Conservation (phyloP, 2,329 filamentous ascomycete species). For the Diaporthe longicolla region DNA sequence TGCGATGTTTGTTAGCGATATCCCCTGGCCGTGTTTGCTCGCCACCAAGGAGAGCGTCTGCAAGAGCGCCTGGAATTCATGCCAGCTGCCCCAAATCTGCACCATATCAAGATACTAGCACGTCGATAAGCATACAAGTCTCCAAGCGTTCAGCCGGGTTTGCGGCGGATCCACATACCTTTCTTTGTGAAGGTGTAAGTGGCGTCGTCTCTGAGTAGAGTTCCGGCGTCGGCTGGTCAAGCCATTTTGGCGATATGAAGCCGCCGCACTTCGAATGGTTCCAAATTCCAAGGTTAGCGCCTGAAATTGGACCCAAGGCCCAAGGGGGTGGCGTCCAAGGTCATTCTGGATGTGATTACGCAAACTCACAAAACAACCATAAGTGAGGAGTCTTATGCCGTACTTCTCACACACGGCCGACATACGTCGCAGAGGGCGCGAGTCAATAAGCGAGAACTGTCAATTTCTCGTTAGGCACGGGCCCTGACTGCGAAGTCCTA, state of each 20-base stretch:
- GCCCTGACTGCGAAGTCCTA: background rate
- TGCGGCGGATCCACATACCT: slow-evolving; percentile 39
- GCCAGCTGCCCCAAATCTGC: slow-evolving; percentile 50
- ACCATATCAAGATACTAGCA: slow-evolving; percentile 51
- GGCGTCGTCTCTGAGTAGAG: slow-evolving; percentile 49
- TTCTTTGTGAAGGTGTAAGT: slow-evolving; percentile 55
- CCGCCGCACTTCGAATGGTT: slow-evolving; percentile 50
- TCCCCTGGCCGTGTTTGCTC: slow-evolving; percentile 45
- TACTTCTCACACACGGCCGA: slow-evolving; percentile 48
- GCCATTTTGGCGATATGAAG: slow-evolving; percentile 53
- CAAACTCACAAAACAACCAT: slow-evolving; percentile 52
- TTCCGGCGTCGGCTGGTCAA: slow-evolving; percentile 49
- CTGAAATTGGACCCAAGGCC: too few species aligned
- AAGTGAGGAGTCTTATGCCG: slow-evolving; percentile 51
- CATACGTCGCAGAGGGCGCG: slow-evolving; percentile 51
- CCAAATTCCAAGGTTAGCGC: background rate
- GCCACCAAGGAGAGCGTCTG: slow-evolving; percentile 45
- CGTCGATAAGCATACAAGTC: background rate
- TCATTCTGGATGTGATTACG: background rate
- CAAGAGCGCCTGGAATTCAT: slow-evolving; percentile 50
- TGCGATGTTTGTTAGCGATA: slow-evolving; percentile 51
- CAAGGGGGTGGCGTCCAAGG: too few species aligned
- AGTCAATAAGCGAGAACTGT: slow-evolving; percentile 53
- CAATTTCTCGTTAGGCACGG: background rate
- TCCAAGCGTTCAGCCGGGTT: too few species aligned